phyloP scores from a whole-genome alignment of 2,329 filamentous ascomycete genomes.

The Sclerotinia nivalis region DNA sequence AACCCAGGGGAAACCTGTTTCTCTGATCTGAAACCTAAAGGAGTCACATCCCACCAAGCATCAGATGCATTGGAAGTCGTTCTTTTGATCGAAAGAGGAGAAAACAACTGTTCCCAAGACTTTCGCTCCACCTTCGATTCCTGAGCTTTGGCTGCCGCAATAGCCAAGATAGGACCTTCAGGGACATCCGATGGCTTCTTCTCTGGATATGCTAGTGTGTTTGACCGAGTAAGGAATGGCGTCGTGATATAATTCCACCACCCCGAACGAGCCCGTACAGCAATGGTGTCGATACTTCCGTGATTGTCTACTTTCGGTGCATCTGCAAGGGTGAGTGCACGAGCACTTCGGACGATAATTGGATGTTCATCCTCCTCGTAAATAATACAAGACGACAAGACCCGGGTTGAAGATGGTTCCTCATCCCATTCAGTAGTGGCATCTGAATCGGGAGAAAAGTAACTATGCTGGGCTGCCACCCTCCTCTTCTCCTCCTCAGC shows the following conservation, averaged over 20 bases:
- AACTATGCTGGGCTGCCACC: conserved; percentile 36
- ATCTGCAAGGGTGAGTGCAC: conserved; percentile 42
- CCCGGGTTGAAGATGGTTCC: conserved; percentile 34
- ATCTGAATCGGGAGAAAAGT: conserved; percentile 40
- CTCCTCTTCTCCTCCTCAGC: conserved; percentile 35
- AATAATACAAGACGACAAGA: conserved; percentile 56
- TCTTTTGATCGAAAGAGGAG: conserved; percentile 38
- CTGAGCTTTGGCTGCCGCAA: conserved; percentile 38
- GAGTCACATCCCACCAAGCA: conserved; percentile 44
- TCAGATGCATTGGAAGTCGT: conserved; percentile 39
- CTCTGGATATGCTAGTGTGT: conserved; percentile 37
- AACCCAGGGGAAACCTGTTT: conserved; percentile 24
- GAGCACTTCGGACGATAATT: conserved; percentile 44
- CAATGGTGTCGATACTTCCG: conserved; percentile 37
- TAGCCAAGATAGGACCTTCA: conserved; percentile 42
- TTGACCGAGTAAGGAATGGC: conserved; percentile 55
- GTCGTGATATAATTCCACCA: conserved; percentile 80
- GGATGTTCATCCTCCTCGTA: conserved; percentile 68
- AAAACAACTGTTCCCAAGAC: conserved; percentile 42
- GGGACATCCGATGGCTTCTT: conserved; percentile 30
- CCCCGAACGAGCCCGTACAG: conserved; percentile 56
- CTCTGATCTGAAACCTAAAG: conserved; percentile 28
- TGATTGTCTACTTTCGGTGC: conserved; percentile 28
- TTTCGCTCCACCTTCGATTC: conserved; percentile 32
- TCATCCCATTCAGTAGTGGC: conserved; percentile 37